Base-by-base conservation (phyloP, 2,329 filamentous ascomycete species). In the Fusarium sp. region DNA sequence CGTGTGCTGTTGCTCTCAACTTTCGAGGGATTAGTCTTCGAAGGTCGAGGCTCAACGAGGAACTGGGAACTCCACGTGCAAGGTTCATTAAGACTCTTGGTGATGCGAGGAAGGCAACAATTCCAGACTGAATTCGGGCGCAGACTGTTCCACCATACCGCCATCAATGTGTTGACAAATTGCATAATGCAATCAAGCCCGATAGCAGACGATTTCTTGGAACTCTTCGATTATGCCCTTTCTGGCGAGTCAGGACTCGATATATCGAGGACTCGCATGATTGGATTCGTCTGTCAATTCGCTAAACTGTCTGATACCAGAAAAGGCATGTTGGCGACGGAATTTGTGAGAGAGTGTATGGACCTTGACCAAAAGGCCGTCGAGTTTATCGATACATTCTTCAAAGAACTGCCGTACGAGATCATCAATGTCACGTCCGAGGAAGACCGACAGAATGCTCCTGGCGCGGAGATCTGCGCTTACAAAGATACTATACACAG, bases 51-150 rank as follows among this genome's bases (percentile, higher is more conserved):
- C 1, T 41, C 61, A 20, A 59, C 61, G 1, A 47, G 11, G 9
- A 60, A 63, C 15, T 63, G 61, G 61, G 61, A 47, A 7, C n/a
- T 63, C 3, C 61, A 63, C 1, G 61, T 63, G 3, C 54, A 63
- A 41, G 61, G 61, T 1, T 61, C 61, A 10, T 13, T 60, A 22
- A 48, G 36, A 13, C 54, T 63, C 7, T 20, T 63, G 33, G 42
- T 41, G 7, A 15, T 63, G 20, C 45, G 61, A 33, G 54, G 55
- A 7, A 60, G 3, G n/a, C 26, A 61, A 15, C 61, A 63, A 9
- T 63, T 63, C 2, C n/a, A 48, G 35, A 63, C 61, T 3, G 42
- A 60, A 33, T 20, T 63, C 7, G 54, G 61, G 6, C 20, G 61
- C 7, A 39, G n/a, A 33, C n/a, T 63, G 3, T 63, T 60, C 9